Evolutionary conservation across 2,329 filamentous ascomycete genomes (phyloP).

Genomic region (Aspergillus uvarum): DNA sequence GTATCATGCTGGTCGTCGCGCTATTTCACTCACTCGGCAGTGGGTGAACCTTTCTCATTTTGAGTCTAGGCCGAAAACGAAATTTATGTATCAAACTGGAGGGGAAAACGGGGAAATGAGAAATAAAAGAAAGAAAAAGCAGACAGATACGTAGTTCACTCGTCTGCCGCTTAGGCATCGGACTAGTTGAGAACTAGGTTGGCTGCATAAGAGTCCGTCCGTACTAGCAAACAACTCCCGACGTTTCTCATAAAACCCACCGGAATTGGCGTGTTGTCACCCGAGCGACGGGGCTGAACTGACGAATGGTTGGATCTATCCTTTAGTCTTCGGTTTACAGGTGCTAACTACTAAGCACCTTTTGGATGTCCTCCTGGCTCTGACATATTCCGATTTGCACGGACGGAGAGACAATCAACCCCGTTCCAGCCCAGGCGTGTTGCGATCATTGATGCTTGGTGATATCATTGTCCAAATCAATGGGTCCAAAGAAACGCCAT

Average conservation of each 20-base stretch:
- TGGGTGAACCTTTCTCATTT: background rate
- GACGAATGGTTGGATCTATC: conserved; percentile 4
- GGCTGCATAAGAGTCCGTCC: background rate
- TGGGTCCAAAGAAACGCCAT: too few relatives aligned
- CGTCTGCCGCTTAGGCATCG: background rate
- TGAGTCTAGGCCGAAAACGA: background rate
- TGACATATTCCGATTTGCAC: conserved; percentile 9
- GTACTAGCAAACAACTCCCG: conserved; percentile 2
- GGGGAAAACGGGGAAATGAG: background rate
- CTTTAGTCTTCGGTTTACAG: too few relatives aligned
- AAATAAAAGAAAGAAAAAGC: too few relatives aligned
- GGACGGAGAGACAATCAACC: background rate
- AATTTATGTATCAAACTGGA: background rate
- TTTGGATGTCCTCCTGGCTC: conserved; percentile 11
- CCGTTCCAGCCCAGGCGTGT: background rate
- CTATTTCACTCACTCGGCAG: background rate
- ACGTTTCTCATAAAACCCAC: background rate
- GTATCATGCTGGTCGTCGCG: background rate
- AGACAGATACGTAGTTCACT: background rate
- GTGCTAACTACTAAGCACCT: conserved; percentile 11
- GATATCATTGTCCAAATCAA: background rate
- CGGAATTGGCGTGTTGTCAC: conserved; percentile 20
- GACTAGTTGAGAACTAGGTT: background rate
- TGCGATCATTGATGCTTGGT: background rate
- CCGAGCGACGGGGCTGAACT: conserved; percentile 13